Evolutionary conservation across 768 basidiomycete genomes (phyloP).

Genomic region (Russula griseocarnosa): DNA sequence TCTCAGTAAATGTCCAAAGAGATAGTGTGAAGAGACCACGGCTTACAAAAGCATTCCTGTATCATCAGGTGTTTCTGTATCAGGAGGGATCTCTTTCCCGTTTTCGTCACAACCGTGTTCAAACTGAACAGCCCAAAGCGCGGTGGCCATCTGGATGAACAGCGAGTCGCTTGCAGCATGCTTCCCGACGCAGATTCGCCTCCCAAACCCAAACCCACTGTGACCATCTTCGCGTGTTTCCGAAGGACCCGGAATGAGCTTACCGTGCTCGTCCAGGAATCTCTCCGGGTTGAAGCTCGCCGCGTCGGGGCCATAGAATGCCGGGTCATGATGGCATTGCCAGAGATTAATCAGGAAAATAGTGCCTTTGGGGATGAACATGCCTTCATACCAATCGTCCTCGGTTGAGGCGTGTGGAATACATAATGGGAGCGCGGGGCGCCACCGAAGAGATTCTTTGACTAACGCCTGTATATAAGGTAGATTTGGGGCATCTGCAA

Average conservation of each 20-base stretch:
- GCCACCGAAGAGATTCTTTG: constrained; percentile 20
- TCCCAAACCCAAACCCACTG: constrained; percentile 22
- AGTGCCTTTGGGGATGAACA: constrained; percentile 37
- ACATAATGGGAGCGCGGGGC: constrained; percentile 1
- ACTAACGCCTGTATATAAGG: constrained; percentile 12
- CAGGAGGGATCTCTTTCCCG: constrained; percentile 15
- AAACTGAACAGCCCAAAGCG: constrained; percentile 28
- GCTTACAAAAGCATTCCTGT: constrained; percentile 24
- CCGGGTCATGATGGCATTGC: constrained; percentile 12
- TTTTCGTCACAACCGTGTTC: constrained; percentile 12
- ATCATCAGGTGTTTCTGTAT: constrained; percentile 4
- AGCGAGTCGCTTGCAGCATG: constrained; percentile 25
- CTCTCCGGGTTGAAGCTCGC: constrained; percentile 29
- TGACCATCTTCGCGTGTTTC: constrained; percentile 24
- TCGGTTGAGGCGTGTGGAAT: constrained; percentile 16
- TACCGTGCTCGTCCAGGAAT: constrained; percentile 18
- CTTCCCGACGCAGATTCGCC: constrained; percentile 27
- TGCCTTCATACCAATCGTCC: constrained; percentile 33
- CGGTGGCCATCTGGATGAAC: constrained; percentile 28
- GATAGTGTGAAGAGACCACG: background rate
- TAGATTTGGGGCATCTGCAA: constrained; percentile 5
- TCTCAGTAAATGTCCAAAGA: background rate
- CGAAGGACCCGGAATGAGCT: constrained; percentile 1
- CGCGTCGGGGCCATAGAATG: constrained; percentile 24
- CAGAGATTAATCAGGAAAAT: constrained; percentile 33